Conservation (phyloP, 2,329 filamentous ascomycete genomes). For the Arthrobotrys entomopaga region DNA sequence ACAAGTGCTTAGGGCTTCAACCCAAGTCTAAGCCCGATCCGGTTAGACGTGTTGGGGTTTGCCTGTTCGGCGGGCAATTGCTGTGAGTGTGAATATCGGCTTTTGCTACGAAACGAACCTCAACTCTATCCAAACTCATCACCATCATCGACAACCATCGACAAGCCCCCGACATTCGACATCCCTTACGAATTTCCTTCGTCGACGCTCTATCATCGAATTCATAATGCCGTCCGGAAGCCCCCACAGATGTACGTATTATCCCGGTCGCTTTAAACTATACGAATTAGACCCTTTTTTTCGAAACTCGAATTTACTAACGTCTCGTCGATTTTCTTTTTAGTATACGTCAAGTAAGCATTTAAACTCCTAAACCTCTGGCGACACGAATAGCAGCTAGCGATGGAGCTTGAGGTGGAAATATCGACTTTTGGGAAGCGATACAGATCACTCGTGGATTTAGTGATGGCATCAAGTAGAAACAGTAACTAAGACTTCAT, state of each 20-base stretch:
- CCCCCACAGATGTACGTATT: constrained; percentile 86
- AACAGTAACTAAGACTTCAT: constrained; percentile 53
- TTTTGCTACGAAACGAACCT: constrained; percentile 43
- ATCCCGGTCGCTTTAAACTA: constrained; percentile 45
- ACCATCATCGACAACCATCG: constrained; percentile 53
- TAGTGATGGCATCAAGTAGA: constrained; percentile 53
- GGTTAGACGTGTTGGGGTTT: constrained; percentile 19
- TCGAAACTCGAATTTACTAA: constrained; percentile 53
- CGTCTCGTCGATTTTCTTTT: constrained; percentile 53
- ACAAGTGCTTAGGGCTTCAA: constrained; percentile 48
- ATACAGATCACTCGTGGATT: constrained; percentile 43
- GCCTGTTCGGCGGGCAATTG: constrained; percentile 32
- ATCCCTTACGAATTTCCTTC: constrained; percentile 46
- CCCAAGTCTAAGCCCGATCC: constrained; percentile 40
- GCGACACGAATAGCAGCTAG: constrained; percentile 28
- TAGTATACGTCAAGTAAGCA: constrained; percentile 92
- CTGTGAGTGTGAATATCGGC: constrained; percentile 55
- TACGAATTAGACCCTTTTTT: constrained; percentile 1
- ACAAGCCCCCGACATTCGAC: constrained; percentile 26
- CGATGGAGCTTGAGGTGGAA: constrained; percentile 37
- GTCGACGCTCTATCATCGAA: constrained; percentile 58
- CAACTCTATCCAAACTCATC: constrained; percentile 52
- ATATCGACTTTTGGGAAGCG: constrained; percentile 14
- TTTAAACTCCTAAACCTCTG: constrained; percentile 41
- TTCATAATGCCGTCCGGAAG: constrained; percentile 88